Evolutionary conservation across 495 filamentous ascomycete genomes (phyloP), one percentile per base, ranked within the genome.

Genomic region (Pyrenula aspistea): DNA sequence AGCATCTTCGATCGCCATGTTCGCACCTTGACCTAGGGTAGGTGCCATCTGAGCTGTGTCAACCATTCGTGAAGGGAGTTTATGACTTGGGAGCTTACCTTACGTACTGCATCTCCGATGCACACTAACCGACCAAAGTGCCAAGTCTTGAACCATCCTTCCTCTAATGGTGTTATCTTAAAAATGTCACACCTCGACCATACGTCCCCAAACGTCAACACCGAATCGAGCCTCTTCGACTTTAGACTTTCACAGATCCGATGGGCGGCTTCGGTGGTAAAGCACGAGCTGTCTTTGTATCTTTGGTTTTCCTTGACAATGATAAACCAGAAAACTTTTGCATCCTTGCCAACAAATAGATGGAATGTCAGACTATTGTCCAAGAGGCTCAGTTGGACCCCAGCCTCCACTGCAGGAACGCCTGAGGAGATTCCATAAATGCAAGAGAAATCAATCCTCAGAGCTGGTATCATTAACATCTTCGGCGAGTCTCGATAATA

Each of bases 231-330:
- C 19, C 42, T 48, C 11, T 48, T 19, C 42, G 19, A 48, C 11
- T 11, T 11, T 48, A 19, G 42, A 11, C 19, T 48, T 48, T 11
- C 19, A 19, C 11, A 48, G 11, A 11, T 19, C 11, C 11, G 42
- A 11, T 48, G 42, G 42, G 11, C 42, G 22, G 12, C 12, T 62
- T 67, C 61, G n/a, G n/a, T n/a, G 21, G 65, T 69, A 60, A 65
- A 76, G 22, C 70, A 66, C 8, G 69, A 63, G 2, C 65, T 67
- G 54, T 73, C 59, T 4, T 60, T 60, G 47, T 70, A 68, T 22
- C 51, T 62, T 53, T 69, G 61, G 48, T 72, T 68, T 19, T 77
- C 56, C 51, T 74, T 76, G 42, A 68, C 57, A 52, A 73, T 71
- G 12, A 78, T 25, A 22, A 63, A 71, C 63, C 65, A 68, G 42